Base-by-base conservation (phyloP, 2,329 filamentous ascomycete species). In the Trichoderma oligosporum region DNA sequence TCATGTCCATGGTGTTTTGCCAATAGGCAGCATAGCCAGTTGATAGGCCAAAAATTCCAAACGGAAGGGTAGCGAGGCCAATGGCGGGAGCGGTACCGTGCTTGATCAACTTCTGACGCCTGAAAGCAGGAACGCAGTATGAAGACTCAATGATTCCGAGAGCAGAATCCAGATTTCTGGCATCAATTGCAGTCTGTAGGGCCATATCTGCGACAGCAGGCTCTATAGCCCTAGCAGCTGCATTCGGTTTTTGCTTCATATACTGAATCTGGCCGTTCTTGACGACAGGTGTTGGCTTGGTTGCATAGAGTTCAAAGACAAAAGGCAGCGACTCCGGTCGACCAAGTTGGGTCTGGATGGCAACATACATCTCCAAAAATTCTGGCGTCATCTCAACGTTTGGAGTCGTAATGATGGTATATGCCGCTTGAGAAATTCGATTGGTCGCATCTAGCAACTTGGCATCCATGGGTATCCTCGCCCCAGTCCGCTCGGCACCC, bases 251-350 rank as follows among this genome's bases (percentile, higher is more conserved):
- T 39, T 82, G 83, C 48, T 78, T 70, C 38, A 76, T 77, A 67
- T 85, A 90, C 61, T 74, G 74, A 52, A 89, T 75, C 7, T 81
- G 80, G 14, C 80, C 81, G 16, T 82, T 79, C 49, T 78, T 78
- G 65, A 83, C 76, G 49, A 80, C 74, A 2, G 91, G 88, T 61
- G 85, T 77, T 8, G 89, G 87, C 72, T 97, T 99, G 64, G 83
- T 83, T 47, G 90, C 89, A 70, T 93, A 97, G 53, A 97, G 79
- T 56, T 85, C 77, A 67, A 99, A 87, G 39, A 91, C 83, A 59
- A 86, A 82, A 6, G 93, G 91, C 61, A 97, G 82, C 42, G 88
- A 85, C 62, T 89, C 83, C 2, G 91, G 86, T 57, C 82, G 84
- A 60, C 84, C 82, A 41, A 97, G 81, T 9, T 85, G 79, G 25